Evolutionary conservation across 139 green algal genomes (phyloP).

Genomic region (Chlamydomonas schloesseri): DNA sequence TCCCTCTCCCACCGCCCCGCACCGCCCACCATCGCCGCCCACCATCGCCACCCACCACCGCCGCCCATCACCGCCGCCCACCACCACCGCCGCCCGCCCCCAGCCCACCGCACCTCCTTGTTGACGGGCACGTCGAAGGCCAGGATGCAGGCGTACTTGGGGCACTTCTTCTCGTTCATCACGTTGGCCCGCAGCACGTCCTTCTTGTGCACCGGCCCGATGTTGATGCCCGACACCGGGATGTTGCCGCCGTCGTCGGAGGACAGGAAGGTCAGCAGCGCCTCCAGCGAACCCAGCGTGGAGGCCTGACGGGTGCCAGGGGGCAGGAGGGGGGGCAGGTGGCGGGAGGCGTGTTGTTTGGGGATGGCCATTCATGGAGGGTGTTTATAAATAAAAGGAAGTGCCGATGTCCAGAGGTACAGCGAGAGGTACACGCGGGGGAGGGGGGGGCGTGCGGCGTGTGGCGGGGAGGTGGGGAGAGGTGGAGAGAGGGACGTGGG

Average conservation of each 20-base stretch:
- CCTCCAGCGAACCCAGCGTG: conserved; percentile 98
- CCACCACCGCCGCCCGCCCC: too few species aligned
- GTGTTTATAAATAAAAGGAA: too few species aligned
- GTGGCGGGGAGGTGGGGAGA: too few species aligned
- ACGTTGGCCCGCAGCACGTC: conserved; percentile 97
- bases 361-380: too few species aligned
- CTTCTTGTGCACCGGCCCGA: conserved; percentile 96
- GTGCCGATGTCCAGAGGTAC: too few species aligned
- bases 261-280: conserved; percentile 96
- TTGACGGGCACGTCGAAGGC: conserved; percentile 96
- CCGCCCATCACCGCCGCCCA: too few species aligned
- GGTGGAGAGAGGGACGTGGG: too few species aligned
- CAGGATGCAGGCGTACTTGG: conserved; percentile 95
- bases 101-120: conserved; percentile 76
- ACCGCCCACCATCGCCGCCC: too few species aligned
- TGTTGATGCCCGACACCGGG: conserved; percentile 87
- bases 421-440: too few species aligned
- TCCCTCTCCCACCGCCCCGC: too few species aligned
- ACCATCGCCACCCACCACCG: too few species aligned
- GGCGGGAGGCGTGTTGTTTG: background rate
- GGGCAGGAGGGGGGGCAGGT: background rate
- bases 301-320: conserved; percentile 73
- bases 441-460: too few species aligned
- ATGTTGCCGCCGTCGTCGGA: conserved; percentile 59
- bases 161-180: conserved; percentile 92